Evolutionary conservation across 441 rosid genomes (phyloP).

Genomic region (Populus hybrid): DNA sequence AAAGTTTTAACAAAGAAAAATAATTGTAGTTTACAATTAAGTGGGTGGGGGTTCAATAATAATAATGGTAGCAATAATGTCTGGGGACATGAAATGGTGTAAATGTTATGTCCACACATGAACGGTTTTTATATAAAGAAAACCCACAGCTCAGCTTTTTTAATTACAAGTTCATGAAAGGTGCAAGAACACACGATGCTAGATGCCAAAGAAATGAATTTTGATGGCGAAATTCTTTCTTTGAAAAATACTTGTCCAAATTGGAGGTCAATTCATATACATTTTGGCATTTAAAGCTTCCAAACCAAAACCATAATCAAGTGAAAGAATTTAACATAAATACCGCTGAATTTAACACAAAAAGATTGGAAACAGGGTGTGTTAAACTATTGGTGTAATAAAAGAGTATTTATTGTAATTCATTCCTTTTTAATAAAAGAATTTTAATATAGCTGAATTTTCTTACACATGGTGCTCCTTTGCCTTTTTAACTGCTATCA

Average conservation of each 20-base stretch:
- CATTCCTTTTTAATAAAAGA: too few species aligned
- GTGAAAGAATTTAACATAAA: too few species aligned
- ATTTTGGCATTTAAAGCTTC: background rate
- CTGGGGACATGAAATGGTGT: conserved; percentile 35
- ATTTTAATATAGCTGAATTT: too few species aligned
- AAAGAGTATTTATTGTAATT: too few species aligned
- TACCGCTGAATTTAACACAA: too few species aligned
- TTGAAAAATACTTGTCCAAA: background rate
- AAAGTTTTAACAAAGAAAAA: background rate
- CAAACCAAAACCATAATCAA: background rate
- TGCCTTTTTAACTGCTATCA: too few species aligned
- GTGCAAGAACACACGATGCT: background rate
- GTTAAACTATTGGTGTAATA: too few species aligned
- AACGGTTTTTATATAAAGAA: conserved; percentile 27
- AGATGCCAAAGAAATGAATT: background rate
- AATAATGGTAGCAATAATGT: conserved; percentile 25
- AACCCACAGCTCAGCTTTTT: conserved; percentile 21
- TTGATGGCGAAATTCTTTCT: background rate
- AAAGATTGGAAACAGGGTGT: too few species aligned
- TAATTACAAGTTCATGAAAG: conserved; percentile 3
- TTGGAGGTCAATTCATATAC: background rate
- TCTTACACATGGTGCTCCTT: too few species aligned
- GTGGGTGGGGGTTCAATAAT: background rate
- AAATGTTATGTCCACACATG: conserved; percentile 34
- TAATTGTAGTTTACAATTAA: background rate